Conservation (phyloP, 192 early-diverging fungal species). For the Umbelopsis isabellina region DNA sequence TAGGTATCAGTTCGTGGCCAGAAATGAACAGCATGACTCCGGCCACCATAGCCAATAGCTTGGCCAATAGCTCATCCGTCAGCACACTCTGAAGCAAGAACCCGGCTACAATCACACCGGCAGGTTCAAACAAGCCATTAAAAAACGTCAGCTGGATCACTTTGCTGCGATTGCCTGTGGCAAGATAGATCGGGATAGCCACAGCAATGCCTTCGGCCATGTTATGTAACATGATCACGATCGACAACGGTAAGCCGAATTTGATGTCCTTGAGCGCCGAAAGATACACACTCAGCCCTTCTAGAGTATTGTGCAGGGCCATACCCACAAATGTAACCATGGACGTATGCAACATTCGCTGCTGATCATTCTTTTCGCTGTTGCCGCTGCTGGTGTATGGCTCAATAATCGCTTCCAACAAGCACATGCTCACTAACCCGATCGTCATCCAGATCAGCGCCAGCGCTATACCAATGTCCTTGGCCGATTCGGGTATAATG, state of each 20-base stretch:
- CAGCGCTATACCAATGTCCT: constrained; percentile 24
- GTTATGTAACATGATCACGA: constrained; percentile 27
- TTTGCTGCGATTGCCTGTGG: constrained; percentile 12
- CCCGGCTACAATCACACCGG: constrained; percentile 23
- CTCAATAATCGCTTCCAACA: constrained; percentile 17
- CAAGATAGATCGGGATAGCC: constrained; percentile 26
- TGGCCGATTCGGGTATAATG: constrained; percentile 25
- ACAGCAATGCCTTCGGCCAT: constrained; percentile 27
- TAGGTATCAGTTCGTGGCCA: constrained; percentile 23
- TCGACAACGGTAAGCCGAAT: constrained; percentile 20
- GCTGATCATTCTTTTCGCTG: constrained; percentile 19
- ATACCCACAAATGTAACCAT: constrained; percentile 26
- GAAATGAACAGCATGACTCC: constrained; percentile 28
- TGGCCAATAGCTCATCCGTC: constrained; percentile 19
- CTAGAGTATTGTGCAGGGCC: constrained; percentile 23
- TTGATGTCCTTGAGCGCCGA: constrained; percentile 27
- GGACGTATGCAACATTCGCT: constrained; percentile 19
- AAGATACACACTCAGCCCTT: constrained; percentile 21
- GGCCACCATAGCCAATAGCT: constrained; percentile 22
- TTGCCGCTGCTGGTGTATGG: background rate
- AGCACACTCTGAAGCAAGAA: constrained; percentile 20
- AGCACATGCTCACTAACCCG: constrained; percentile 22
- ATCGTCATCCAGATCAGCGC: constrained; percentile 25
- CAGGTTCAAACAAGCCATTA: constrained; percentile 24
- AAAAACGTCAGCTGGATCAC: constrained; percentile 26